phyloP scores from a whole-genome alignment of 2,329 filamentous ascomycete species.

The Scedosporium dehoogii region DNA sequence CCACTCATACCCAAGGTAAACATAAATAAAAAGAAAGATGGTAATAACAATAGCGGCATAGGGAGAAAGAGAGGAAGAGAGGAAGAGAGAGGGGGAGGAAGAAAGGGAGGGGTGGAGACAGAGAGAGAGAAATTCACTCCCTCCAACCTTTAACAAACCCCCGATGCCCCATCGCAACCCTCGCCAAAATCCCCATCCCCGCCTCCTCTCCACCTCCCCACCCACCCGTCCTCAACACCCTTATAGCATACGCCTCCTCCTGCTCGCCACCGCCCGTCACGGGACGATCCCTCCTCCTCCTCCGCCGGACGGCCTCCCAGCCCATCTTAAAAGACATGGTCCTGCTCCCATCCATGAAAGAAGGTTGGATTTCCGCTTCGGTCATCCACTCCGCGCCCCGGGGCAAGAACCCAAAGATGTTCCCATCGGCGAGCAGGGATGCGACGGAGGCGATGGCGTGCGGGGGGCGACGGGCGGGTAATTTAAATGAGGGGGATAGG shows the following conservation, averaged over 20 bases:
- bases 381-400: slow-evolving; percentile 5
- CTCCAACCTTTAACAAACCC: not conserved
- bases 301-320: not conserved
- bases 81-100: not conserved
- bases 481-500: slow-evolving; percentile 14
- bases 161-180: not conserved
- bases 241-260: not conserved
- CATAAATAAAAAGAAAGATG: no score
- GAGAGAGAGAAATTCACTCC: not conserved
- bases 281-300: not conserved
- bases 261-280: not conserved
- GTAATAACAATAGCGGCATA: no score
- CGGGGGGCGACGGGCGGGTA: slow-evolving; percentile 18
- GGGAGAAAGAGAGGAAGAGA: no score
- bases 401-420: slow-evolving; percentile 16
- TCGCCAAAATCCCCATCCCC: not conserved
- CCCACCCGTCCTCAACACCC: not conserved
- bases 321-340: not conserved
- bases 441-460: slow-evolving; percentile 26
- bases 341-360: slow-evolving; percentile 1
- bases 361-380: slow-evolving; percentile 7
- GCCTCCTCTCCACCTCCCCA: not conserved
- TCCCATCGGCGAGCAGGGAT: slow-evolving; percentile 26
- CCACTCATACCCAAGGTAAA: no score
- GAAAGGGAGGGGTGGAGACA: no score